Evolutionary conservation across 2,329 filamentous ascomycete genomes (phyloP).

Genomic region (Xylaria sp.): DNA sequence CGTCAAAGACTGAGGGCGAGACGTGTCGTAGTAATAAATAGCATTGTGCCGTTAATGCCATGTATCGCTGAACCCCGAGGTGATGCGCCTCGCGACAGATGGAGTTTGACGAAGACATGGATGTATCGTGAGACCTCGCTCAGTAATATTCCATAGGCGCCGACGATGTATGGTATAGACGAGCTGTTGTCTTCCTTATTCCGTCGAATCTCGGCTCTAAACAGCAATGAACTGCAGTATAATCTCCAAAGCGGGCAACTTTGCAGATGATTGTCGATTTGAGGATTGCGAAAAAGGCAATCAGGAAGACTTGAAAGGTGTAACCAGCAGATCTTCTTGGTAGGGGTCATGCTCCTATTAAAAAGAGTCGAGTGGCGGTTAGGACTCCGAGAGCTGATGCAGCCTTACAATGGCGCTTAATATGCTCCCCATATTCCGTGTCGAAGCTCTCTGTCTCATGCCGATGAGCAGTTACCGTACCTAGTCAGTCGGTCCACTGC

Average conservation of each 20-base stretch:
- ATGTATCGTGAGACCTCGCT: neutral
- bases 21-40: neutral
- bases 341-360: neutral
- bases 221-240: no score
- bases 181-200: no score
- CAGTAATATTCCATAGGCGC: neutral
- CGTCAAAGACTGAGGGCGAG: conserved; percentile 7
- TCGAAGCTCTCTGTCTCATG: no score
- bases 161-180: neutral
- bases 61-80: neutral
- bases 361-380: neutral
- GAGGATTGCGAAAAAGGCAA: neutral
- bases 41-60: neutral
- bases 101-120: neutral
- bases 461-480: no score
- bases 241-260: no score
- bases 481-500: no score
- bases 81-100: neutral
- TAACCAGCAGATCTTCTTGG: neutral
- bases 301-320: neutral
- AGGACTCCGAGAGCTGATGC: neutral
- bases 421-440: neutral
- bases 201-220: no score
- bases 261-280: no score
- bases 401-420: neutral